phyloP scores from a whole-genome alignment of 768 basidiomycete species.

The Leccinum obscurum region DNA sequence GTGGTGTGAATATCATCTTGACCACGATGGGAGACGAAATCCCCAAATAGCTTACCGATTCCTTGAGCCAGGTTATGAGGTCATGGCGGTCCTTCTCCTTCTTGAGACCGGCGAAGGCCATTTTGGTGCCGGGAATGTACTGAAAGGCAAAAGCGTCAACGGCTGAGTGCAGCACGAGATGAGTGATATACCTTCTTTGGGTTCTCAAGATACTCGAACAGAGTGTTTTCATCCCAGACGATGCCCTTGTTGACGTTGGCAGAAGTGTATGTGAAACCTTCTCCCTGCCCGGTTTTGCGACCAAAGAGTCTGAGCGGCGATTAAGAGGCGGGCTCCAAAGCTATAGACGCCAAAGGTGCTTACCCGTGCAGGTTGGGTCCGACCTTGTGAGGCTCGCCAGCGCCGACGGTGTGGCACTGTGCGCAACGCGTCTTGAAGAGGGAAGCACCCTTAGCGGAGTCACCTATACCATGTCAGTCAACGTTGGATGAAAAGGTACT shows the following conservation, averaged over 20 bases:
- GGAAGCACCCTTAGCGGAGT: conserved; percentile 84
- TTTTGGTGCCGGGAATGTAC: conserved; percentile 97
- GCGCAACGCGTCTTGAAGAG: conserved; percentile 97
- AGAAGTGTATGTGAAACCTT: conserved; percentile 88
- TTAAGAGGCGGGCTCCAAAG: background rate
- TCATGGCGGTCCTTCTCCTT: conserved; percentile 98
- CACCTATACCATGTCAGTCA: conserved; percentile 51
- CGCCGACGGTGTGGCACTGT: conserved; percentile 88
- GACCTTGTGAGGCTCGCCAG: conserved; percentile 81
- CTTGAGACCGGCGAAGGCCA: conserved; percentile 98
- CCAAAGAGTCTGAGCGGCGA: conserved; percentile 64
- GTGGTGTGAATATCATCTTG: background rate
- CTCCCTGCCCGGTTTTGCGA: conserved; percentile 82
- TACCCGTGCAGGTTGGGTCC: conserved; percentile 96
- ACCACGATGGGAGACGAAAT: background rate
- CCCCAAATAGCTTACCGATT: conserved; percentile 49
- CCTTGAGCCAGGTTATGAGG: conserved; percentile 83
- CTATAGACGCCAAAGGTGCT: conserved; percentile 25
- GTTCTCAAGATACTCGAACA: conserved; percentile 95
- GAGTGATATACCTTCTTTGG: conserved; percentile 80
- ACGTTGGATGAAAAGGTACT: background rate
- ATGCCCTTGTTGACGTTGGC: conserved; percentile 97
- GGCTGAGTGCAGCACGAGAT: background rate
- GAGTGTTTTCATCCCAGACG: conserved; percentile 80
- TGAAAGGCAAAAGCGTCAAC: conserved; percentile 25